Percentiles rank a stretch among this genome's conserved stretches.
phyloP scores from a whole-genome alignment of 768 basidiomycete genomes.

The Hericium erinaceus region DNA sequence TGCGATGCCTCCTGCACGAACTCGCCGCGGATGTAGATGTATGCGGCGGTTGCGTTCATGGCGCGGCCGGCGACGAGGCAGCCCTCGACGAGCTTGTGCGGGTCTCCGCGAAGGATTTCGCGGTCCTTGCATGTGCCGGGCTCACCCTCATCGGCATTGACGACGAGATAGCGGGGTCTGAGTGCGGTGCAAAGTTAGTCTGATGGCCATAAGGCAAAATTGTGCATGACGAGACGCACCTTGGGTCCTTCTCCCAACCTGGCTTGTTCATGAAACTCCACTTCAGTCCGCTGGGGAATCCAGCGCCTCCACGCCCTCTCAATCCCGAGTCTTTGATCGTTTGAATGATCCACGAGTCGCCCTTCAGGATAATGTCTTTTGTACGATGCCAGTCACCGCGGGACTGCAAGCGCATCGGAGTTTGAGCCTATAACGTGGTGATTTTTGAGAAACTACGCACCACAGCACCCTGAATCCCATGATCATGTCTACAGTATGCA shows the following conservation, averaged over 20 bases:
- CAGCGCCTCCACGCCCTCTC: constrained; percentile 92
- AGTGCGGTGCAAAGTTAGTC: not conserved
- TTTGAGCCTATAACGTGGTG: not conserved
- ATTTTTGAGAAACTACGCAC: constrained; percentile 31
- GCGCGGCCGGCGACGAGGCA: constrained; percentile 93
- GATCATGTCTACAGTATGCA: constrained; percentile 79
- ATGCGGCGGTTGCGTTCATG: constrained; percentile 98
- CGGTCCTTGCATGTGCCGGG: constrained; percentile 99
- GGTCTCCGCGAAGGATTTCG: constrained; percentile 95
- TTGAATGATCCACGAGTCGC: constrained; percentile 96
- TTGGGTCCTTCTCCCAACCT: constrained; percentile 90
- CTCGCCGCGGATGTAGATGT: constrained; percentile 99
- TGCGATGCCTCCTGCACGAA: constrained; percentile 94
- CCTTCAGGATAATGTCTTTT: constrained; percentile 92
- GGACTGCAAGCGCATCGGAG: constrained; percentile 34
- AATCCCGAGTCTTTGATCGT: constrained; percentile 94
- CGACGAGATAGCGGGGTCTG: constrained; percentile 91
- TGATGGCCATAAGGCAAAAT: not conserved
- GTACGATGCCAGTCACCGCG: constrained; percentile 98
- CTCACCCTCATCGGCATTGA: constrained; percentile 98
- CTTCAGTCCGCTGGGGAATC: constrained; percentile 93
- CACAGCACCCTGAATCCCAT: constrained; percentile 86
- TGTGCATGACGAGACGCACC: constrained; percentile 35
- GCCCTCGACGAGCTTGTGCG: constrained; percentile 96
- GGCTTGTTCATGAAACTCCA: constrained; percentile 99